phyloP scores from a whole-genome alignment of 2,329 filamentous ascomycete genomes.

The Leptosphaerulina australis region DNA sequence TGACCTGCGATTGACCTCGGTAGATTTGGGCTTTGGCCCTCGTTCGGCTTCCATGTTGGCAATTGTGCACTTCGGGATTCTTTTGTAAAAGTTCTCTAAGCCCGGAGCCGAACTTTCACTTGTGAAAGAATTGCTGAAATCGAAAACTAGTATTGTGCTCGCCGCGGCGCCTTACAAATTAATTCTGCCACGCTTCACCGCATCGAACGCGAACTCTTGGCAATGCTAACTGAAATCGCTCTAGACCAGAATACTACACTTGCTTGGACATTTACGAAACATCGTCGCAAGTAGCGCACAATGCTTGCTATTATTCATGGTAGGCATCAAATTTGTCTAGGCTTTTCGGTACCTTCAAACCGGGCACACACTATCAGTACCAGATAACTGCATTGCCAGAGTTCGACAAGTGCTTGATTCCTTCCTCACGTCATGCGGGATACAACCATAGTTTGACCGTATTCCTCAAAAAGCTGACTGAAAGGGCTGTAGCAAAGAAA shows the following conservation, averaged over 20 bases:
- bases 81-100: not conserved
- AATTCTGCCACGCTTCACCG: conserved; percentile 19
- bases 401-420: not conserved
- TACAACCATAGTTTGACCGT: not conserved
- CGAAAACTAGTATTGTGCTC: not conserved
- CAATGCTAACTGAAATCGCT: not conserved
- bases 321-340: not conserved
- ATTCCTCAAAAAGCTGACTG: not conserved
- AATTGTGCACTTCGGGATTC: not conserved
- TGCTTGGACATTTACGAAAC: too few species aligned
- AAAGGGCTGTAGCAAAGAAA: not conserved
- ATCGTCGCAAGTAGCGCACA: too few species aligned
- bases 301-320: too few species aligned
- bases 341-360: not conserved
- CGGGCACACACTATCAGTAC: not conserved
- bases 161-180: conserved; percentile 2
- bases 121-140: not conserved
- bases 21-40: conserved; percentile 22
- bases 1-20: conserved; percentile 28
- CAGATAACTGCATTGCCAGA: not conserved
- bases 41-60: conserved; percentile 32
- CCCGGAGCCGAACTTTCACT: too few species aligned
- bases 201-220: conserved; percentile 16
- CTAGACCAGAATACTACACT: not conserved
- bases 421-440: not conserved